Percentiles rank a stretch among this genome's conserved stretches.
These are phyloP conservation scores for Phytophthora agathidicida DNA, from an alignment of 352 stramenopile species.

Conservation along the genomic window DNA sequence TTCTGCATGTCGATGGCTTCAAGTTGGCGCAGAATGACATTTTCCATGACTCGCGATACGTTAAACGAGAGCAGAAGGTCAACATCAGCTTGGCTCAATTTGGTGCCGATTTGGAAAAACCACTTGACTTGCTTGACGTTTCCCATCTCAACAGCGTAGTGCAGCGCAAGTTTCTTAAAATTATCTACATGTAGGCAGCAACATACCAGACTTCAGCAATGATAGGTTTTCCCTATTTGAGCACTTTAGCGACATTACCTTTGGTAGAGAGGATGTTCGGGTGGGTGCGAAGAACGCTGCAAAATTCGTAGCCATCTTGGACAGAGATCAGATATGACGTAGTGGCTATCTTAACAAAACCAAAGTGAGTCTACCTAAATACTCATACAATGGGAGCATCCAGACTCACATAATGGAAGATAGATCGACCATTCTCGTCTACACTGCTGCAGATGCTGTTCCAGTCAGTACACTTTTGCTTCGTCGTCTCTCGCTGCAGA, in stretches of 20 bases:
- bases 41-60: conserved; percentile 27
- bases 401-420: conserved; percentile 68
- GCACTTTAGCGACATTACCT: conserved; percentile 24
- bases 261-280: conserved; percentile 25
- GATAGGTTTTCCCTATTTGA: neutral
- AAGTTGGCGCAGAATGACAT: conserved; percentile 41
- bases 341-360: conserved; percentile 24
- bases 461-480: conserved; percentile 38
- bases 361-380: neutral
- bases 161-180: conserved; percentile 50
- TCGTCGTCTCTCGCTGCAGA: conserved; percentile 29
- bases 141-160: conserved; percentile 49
- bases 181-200: conserved; percentile 25
- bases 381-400: neutral
- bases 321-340: conserved; percentile 13
- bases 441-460: conserved; percentile 31
- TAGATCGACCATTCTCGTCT: conserved; percentile 46
- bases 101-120: conserved; percentile 39
- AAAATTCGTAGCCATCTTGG: conserved; percentile 29
- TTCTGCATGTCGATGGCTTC: conserved; percentile 46
- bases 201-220: neutral
- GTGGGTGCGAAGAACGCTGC: conserved; percentile 32
- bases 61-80: conserved; percentile 41
- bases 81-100: conserved; percentile 38
- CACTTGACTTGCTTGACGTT: conserved; percentile 50